A percentile compares a stretch with the other conserved stretches of the same genome.
Conservation (phyloP, 441 rosid genomes). For the Pelargonium fulgidum region DNA sequence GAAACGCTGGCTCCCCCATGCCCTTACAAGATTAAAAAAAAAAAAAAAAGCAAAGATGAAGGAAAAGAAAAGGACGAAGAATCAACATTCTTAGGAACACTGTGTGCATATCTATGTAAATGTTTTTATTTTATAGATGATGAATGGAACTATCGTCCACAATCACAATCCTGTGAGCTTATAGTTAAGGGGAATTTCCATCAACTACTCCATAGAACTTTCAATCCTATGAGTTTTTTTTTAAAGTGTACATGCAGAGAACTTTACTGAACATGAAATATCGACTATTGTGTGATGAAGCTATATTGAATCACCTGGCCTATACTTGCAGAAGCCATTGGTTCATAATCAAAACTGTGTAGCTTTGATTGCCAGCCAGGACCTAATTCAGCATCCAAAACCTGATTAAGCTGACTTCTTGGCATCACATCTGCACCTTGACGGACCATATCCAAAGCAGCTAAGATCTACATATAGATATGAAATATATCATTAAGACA, state of each 20-base stretch:
- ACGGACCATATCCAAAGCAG: constrained; percentile 90
- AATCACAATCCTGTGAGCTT: background rate
- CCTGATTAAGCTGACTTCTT: constrained; percentile 74
- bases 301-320: constrained; percentile 61
- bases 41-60: too few relatives aligned
- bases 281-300: background rate
- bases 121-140: background rate
- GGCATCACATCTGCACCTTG: constrained; percentile 99
- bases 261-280: too few relatives aligned
- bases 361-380: constrained; percentile 65
- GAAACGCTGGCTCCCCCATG: too few relatives aligned
- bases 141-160: background rate
- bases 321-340: constrained; percentile 92
- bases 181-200: background rate
- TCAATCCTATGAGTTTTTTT: background rate
- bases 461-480: constrained; percentile 58
- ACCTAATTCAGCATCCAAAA: constrained; percentile 78
- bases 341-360: constrained; percentile 87
- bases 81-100: too few relatives aligned
- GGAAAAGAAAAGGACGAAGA: too few relatives aligned
- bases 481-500: constrained; percentile 16
- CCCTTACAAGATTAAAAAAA: too few relatives aligned
- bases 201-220: background rate
- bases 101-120: too few relatives aligned
- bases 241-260: background rate